phyloP scores from a whole-genome alignment of 2,329 filamentous ascomycete species.

The Clonostachys sp. region DNA sequence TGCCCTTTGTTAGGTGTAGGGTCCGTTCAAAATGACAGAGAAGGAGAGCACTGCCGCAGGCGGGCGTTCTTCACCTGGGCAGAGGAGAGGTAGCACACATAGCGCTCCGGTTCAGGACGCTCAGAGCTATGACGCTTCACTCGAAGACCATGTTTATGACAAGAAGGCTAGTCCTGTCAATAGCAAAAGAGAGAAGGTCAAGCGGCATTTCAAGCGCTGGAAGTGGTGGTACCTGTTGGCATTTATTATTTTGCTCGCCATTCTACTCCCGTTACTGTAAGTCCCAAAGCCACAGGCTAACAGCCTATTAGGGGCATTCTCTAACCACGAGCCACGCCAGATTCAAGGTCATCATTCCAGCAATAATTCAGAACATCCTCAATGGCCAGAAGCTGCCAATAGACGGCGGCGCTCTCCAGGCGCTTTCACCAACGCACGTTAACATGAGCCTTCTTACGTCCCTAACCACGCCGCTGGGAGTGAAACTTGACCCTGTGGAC shows the following conservation, averaged over 20 bases:
- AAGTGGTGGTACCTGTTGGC: conserved; percentile 37
- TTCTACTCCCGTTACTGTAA: conserved; percentile 40
- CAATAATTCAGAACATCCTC: conserved; percentile 37
- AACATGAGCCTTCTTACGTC: conserved; percentile 28
- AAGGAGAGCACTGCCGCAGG: background rate
- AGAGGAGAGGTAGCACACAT: background rate
- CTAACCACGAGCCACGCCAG: conserved; percentile 13
- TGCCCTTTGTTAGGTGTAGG: background rate
- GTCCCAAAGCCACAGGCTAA: conserved; percentile 8
- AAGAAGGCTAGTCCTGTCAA: background rate
- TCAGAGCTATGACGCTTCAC: background rate
- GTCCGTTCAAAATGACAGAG: conserved; percentile 1
- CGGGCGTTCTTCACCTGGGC: background rate
- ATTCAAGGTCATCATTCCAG: conserved; percentile 40
- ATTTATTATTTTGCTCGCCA: conserved; percentile 33
- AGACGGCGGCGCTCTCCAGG: conserved; percentile 23
- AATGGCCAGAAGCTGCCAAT: conserved; percentile 33
- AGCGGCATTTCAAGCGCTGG: conserved; percentile 32
- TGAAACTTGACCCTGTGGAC: conserved; percentile 27
- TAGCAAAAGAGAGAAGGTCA: conserved; percentile 26
- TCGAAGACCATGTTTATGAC: background rate
- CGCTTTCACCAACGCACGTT: conserved; percentile 21
- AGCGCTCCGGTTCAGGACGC: background rate
- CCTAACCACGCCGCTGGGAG: conserved; percentile 30
- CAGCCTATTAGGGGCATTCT: too few relatives aligned